Conservation (phyloP, 495 filamentous ascomycete genomes). For the Beverwykella pulmonaria region DNA sequence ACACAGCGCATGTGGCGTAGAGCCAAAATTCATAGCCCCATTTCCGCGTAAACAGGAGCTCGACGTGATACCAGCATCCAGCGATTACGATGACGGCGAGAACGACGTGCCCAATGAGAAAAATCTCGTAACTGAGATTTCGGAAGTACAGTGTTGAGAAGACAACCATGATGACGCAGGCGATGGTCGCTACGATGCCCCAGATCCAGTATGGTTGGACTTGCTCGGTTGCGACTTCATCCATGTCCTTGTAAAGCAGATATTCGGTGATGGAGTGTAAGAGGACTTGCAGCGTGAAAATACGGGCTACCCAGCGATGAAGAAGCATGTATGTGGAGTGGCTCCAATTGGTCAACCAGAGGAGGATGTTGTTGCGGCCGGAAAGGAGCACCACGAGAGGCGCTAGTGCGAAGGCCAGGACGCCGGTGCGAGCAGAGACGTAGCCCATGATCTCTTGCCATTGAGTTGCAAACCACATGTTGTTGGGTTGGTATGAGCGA, state of each 20-base stretch:
- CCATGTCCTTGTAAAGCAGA: constrained; percentile 36
- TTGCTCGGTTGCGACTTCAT: constrained; percentile 28
- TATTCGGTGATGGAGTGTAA: constrained; percentile 46
- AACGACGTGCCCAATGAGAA: constrained; percentile 49
- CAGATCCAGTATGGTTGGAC: constrained; percentile 47
- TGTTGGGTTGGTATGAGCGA: constrained; percentile 34
- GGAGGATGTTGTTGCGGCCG: constrained; percentile 52
- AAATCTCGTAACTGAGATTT: constrained; percentile 47
- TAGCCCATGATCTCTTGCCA: constrained; percentile 47
- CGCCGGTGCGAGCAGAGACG: constrained; percentile 49
- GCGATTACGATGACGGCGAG: constrained; percentile 47
- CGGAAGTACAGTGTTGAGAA: constrained; percentile 42
- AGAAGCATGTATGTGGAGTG: constrained; percentile 52
- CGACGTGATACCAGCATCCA: constrained; percentile 52
- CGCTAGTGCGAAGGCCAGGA: constrained; percentile 41
- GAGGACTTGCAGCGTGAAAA: constrained; percentile 48
- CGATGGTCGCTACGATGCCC: constrained; percentile 49
- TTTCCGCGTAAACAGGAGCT: constrained; percentile 27
- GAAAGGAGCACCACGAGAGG: constrained; percentile 49
- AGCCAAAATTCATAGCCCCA: constrained; percentile 54
- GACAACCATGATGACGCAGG: constrained; percentile 32
- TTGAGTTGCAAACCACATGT: constrained; percentile 33
- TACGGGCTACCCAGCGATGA: constrained; percentile 53
- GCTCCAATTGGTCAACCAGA: constrained; percentile 53
- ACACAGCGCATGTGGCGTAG: constrained; percentile 49